Evolutionary conservation across 441 rosid species (phyloP).

Genomic region (Gossypium aridum): DNA sequence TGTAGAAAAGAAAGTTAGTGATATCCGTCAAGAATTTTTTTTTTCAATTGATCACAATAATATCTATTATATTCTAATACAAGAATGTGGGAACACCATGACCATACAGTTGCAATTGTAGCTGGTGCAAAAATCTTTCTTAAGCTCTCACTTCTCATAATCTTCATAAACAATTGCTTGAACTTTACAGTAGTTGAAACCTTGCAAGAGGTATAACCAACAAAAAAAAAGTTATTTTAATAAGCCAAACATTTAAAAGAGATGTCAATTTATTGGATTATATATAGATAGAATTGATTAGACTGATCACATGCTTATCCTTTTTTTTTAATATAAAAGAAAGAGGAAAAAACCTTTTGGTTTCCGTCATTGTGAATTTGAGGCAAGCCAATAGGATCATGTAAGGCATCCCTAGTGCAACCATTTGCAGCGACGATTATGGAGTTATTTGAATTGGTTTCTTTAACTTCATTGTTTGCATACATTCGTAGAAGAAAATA

Average conservation of each 20-base stretch:
- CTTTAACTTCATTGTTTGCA: background rate
- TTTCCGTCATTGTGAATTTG: background rate
- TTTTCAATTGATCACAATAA: no score
- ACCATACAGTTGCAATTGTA: constrained; percentile 30
- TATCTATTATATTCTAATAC: no score
- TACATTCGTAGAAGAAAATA: constrained; percentile 17
- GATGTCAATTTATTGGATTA: no score
- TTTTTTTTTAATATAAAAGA: no score
- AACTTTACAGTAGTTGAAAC: constrained; percentile 11
- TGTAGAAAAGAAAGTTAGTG: background rate
- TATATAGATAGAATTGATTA: no score
- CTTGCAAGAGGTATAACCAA: background rate
- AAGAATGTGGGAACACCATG: background rate
- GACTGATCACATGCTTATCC: no score
- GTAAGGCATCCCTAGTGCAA: background rate
- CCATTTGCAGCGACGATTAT: background rate
- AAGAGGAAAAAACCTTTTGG: background rate
- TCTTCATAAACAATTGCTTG: background rate
- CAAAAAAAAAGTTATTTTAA: background rate
- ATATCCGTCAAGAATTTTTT: no score
- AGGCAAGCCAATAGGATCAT: background rate
- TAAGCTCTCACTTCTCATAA: constrained; percentile 11
- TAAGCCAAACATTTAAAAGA: background rate
- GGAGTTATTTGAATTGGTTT: background rate
- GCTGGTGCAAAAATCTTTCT: constrained; percentile 26